Conservation (phyloP, 148 eudicot species). For the Beta vulgaris region DNA sequence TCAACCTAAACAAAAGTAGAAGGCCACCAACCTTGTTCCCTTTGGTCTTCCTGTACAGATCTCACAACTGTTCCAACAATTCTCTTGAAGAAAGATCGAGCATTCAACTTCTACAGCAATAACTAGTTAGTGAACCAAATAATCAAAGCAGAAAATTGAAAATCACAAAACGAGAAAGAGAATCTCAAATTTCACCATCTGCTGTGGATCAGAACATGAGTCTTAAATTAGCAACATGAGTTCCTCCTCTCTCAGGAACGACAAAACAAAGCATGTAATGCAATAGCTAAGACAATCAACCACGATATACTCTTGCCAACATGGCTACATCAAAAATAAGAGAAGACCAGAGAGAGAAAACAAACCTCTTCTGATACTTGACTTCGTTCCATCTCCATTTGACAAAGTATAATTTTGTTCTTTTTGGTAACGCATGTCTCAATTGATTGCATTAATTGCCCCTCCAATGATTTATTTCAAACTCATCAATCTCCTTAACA, state of each 20-base stretch:
- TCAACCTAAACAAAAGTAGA: constrained; percentile 12
- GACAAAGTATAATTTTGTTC: constrained; percentile 83
- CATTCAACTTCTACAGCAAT: constrained; percentile 66
- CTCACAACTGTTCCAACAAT: constrained; percentile 96
- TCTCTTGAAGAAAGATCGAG: constrained; percentile 76
- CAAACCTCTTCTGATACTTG: constrained; percentile 93
- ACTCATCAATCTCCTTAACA: constrained; percentile 89
- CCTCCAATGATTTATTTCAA: constrained; percentile 83
- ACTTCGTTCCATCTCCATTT: constrained; percentile 81
- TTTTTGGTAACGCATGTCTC: constrained; percentile 84
- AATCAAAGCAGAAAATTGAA: not conserved
- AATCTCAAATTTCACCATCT: not conserved
- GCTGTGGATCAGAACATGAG: not conserved
- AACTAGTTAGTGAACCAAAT: not conserved
- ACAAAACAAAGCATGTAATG: not conserved
- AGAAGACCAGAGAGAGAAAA: not conserved
- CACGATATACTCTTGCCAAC: not conserved
- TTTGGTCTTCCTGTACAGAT: constrained; percentile 95
- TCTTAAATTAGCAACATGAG: not conserved
- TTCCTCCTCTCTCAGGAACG: not conserved
- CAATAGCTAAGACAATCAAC: not conserved
- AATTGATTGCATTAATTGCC: constrained; percentile 96
- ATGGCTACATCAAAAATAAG: not conserved
- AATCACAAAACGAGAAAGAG: not conserved
- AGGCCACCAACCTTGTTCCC: constrained; percentile 73